A percentile compares a stretch with the other conserved stretches of the same genome.
phyloP scores from a whole-genome alignment of 2,329 filamentous ascomycete species.

The Exutisphaerella laricina region DNA sequence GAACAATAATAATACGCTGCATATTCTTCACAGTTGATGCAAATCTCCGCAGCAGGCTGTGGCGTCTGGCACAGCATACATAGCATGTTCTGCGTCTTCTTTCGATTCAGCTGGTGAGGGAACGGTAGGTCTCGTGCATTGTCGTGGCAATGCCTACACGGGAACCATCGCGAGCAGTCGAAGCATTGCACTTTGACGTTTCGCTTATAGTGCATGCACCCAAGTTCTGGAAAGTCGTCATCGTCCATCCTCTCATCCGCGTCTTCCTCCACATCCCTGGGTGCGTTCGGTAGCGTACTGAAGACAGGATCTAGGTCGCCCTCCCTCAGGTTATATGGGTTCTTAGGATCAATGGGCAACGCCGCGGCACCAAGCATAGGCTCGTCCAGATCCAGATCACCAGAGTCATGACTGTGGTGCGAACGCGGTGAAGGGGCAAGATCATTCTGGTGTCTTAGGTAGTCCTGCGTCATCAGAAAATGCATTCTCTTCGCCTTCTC shows the following conservation, averaged over 20 bases:
- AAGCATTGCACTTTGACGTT: constrained; percentile 96
- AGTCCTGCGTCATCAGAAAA: constrained; percentile 46
- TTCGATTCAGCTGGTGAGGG: constrained; percentile 59
- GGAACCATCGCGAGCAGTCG: constrained; percentile 86
- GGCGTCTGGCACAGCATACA: constrained; percentile 92
- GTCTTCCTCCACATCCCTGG: constrained; percentile 35
- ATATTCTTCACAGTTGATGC: constrained; percentile 67
- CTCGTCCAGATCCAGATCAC: constrained; percentile 11
- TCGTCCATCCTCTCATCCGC: constrained; percentile 34
- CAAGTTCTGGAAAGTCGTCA: constrained; percentile 51
- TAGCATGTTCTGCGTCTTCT: constrained; percentile 88
- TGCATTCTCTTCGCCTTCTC: constrained; percentile 49
- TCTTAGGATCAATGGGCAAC: constrained; percentile 28
- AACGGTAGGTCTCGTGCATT: constrained; percentile 60
- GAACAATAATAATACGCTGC: constrained; percentile 88
- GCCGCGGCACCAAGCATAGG: constrained; percentile 16
- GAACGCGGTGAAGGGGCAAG: constrained; percentile 5
- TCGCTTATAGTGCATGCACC: constrained; percentile 87
- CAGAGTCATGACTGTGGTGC: constrained; percentile 1
- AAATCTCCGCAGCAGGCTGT: constrained; percentile 74
- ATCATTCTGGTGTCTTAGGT: constrained; percentile 27
- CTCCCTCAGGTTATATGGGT: constrained; percentile 33
- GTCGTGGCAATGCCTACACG: constrained; percentile 92
- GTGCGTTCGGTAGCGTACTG: constrained; percentile 27
- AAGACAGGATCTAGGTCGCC: constrained; percentile 33